Evolutionary conservation across 257 asterid genomes (phyloP), one percentile per base, ranked within the genome.

Genomic region (Solanum pinnatisectum): DNA sequence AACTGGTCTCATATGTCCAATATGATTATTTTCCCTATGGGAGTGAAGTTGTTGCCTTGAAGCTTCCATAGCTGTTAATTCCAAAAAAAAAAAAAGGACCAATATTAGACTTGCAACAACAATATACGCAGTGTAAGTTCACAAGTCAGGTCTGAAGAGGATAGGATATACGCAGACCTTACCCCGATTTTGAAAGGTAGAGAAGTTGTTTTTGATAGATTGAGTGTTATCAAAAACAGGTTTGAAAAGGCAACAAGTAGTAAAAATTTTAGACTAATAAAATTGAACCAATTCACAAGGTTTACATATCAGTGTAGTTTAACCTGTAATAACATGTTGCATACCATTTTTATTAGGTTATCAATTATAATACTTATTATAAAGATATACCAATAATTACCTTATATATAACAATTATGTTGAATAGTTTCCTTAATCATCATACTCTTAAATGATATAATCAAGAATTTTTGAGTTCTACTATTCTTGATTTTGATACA

Each of bases 11-110:
- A 52, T 18, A n/a, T 90, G 88, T 22, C 77, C 92, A 60, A 90
- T 92, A 88, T 89, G 92, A 4, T 25, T 49, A 73, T 87, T 91
- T 23, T 89, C 91, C 35, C 90, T 91, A 88, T 91, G 94, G 37
- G 94, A 88, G 23, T 94, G 96, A 8, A 97, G 93, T 91, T 95
- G 99, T 87, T 94, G 98, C 93, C 94, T 93, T 68, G 98, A 96
- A 22, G 96, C 94, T 78, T 97, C 99, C 98, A 96, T 94, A 74
- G 98, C 99, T 97, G 93, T 14, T 63, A 23, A 63, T 56, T 36
- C 18, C 56, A 18, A 12, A 8, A 25, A 63, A 22, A 37, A 30
- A 30, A 30, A 30, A 30, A 1, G 2, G 25, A 81, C 65, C 4
- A 46, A 27, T 4, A 25, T 81, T 27, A 77, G 60, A 77, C 23